These are phyloP conservation scores for Toxoplasma gondii DNA, from an alignment of 169 alveolate genomes.

Conservation along the genomic window DNA sequence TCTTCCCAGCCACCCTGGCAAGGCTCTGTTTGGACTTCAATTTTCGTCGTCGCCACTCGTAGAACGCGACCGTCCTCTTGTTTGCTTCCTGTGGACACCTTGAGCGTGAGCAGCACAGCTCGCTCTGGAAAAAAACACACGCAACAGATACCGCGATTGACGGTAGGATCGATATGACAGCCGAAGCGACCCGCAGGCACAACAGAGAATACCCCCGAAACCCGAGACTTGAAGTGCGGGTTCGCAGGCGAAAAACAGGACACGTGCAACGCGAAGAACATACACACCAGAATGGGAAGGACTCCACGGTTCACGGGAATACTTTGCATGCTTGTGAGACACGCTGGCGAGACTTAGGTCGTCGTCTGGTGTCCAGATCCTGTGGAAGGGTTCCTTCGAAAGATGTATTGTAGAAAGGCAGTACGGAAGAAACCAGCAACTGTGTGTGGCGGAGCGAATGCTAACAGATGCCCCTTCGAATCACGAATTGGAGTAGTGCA, in stretches of 20 bases:
- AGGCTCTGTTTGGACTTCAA: neutral
- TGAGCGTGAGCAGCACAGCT: neutral
- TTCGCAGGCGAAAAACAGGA: neutral
- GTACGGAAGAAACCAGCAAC: too few species aligned
- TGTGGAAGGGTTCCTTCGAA: too few species aligned
- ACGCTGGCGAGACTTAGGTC: too few species aligned
- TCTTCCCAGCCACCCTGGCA: constrained; percentile 2
- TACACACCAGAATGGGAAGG: too few species aligned
- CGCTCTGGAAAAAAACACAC: neutral
- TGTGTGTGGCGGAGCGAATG: too few species aligned
- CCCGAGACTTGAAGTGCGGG: neutral
- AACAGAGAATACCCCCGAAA: neutral
- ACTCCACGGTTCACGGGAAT: too few species aligned
- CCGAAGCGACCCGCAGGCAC: neutral
- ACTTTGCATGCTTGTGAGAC: too few species aligned
- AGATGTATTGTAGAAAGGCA: too few species aligned
- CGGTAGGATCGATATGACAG: neutral
- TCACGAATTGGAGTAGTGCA: too few species aligned
- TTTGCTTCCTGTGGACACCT: neutral
- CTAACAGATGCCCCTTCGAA: too few species aligned
- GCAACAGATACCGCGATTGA: neutral
- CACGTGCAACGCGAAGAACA: neutral
- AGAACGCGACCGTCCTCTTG: neutral
- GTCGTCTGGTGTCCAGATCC: too few species aligned
- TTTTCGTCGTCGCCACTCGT: neutral